phyloP scores from a whole-genome alignment of 2,329 filamentous ascomycete species.

The Huntiella savannae region DNA sequence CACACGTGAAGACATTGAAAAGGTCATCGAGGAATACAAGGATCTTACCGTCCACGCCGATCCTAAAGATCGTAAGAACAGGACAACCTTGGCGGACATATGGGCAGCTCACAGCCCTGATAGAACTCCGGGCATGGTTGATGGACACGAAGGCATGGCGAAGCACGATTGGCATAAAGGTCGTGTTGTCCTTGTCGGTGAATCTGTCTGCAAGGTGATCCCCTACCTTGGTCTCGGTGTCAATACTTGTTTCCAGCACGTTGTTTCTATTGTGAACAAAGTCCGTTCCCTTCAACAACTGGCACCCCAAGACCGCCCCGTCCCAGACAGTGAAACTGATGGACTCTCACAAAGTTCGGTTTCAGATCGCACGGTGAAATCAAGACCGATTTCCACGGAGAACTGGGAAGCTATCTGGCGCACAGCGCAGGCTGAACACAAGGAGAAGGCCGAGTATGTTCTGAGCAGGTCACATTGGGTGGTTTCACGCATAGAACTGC shows the following conservation, averaged over 20 bases:
- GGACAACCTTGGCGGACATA: constrained; percentile 1
- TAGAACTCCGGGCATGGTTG: constrained; percentile 13
- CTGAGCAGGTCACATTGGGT: neutral
- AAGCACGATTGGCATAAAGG: constrained; percentile 16
- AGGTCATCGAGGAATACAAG: neutral
- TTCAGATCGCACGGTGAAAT: neutral
- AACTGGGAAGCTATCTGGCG: neutral
- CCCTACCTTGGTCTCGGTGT: constrained; percentile 18
- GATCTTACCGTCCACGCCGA: neutral
- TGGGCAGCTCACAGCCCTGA: constrained; percentile 1
- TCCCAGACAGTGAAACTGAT: neutral
- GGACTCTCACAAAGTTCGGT: neutral
- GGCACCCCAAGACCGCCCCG: neutral
- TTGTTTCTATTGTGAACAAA: constrained; percentile 14
- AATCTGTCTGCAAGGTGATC: constrained; percentile 19
- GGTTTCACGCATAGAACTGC: neutral
- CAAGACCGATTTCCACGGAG: neutral
- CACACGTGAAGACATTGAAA: neutral
- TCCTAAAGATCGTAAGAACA: neutral
- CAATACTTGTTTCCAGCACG: constrained; percentile 18
- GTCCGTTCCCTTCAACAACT: neutral
- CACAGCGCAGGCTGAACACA: neutral
- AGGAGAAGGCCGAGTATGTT: neutral
- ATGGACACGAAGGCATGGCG: constrained; percentile 18
- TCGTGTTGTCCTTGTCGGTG: constrained; percentile 18